Evolutionary conservation across 371 early-diverging fungal species (phyloP).

Genomic region (Mucor indicus): DNA sequence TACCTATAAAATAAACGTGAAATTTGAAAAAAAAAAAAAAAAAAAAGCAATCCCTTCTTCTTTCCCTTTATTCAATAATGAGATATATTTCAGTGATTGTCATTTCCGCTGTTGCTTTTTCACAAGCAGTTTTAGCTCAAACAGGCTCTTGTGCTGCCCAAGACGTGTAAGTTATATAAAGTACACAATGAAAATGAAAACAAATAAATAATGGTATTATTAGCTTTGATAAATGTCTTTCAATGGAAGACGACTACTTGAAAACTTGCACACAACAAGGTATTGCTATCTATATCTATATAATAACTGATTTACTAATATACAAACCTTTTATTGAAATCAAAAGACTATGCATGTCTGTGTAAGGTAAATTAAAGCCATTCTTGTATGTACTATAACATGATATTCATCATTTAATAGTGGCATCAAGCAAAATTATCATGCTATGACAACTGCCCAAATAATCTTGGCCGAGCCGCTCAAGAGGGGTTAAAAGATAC

Average conservation of each 20-base stretch:
- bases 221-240: slow-evolving; percentile 29
- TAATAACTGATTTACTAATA: background rate
- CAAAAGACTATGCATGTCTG: slow-evolving; percentile 27
- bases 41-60: too few species aligned
- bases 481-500: slow-evolving; percentile 23
- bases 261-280: slow-evolving; percentile 18
- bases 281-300: background rate
- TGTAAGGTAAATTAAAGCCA: slow-evolving; percentile 15
- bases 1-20: background rate
- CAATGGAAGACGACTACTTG: slow-evolving; percentile 27
- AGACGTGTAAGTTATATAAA: slow-evolving; percentile 18
- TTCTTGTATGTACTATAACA: background rate
- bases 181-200: background rate
- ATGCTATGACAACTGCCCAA: slow-evolving; percentile 29
- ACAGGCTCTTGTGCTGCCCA: slow-evolving; percentile 23
- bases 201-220: background rate
- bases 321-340: background rate
- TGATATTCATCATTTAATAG: slow-evolving; percentile 1
- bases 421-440: slow-evolving; percentile 21
- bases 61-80: too few species aligned
- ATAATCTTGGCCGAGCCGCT: slow-evolving; percentile 13
- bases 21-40: background rate
- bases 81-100: background rate
- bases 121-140: slow-evolving; percentile 6
- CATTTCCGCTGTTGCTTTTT: background rate